Conservation (phyloP, 345 rosid species). For the Cochlearia excelsa region DNA sequence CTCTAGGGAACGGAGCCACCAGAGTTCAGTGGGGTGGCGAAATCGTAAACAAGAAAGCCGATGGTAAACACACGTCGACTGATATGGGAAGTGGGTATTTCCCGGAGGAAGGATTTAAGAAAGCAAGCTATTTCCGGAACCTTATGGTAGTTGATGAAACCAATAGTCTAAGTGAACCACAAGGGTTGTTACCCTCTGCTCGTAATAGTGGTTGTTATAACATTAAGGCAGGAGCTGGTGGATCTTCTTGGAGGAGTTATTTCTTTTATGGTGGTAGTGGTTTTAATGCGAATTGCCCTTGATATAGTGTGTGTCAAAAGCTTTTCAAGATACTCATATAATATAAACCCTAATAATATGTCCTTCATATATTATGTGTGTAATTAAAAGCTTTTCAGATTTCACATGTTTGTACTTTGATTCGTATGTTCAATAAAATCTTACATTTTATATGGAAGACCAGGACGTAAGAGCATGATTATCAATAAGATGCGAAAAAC, state of each 20-base stretch:
- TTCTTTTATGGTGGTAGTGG: slow-evolving; percentile 65
- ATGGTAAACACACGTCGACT: slow-evolving; percentile 52
- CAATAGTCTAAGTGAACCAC: slow-evolving; percentile 49
- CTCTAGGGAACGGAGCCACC: slow-evolving; percentile 49
- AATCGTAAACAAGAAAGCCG: slow-evolving; percentile 40
- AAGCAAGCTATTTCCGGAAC: slow-evolving; percentile 53
- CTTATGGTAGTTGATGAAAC: slow-evolving; percentile 47
- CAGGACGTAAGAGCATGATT: no score
- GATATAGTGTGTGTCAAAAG: slow-evolving; percentile 3
- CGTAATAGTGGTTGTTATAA: slow-evolving; percentile 49
- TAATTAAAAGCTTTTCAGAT: neutral
- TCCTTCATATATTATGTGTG: neutral
- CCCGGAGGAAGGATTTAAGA: slow-evolving; percentile 47
- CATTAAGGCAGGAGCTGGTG: slow-evolving; percentile 42
- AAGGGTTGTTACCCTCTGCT: slow-evolving; percentile 36
- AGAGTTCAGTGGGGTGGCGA: slow-evolving; percentile 68
- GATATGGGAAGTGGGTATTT: slow-evolving; percentile 68
- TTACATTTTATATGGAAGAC: slow-evolving; percentile 62
- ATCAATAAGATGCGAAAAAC: no score
- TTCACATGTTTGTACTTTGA: neutral
- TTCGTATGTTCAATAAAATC: neutral
- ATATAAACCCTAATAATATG: no score
- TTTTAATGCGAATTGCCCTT: slow-evolving; percentile 46
- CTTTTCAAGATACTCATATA: no score
- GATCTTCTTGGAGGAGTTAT: slow-evolving; percentile 45